phyloP scores from a whole-genome alignment of 805 yeast genomes.

The Grigorovia jiainica region DNA sequence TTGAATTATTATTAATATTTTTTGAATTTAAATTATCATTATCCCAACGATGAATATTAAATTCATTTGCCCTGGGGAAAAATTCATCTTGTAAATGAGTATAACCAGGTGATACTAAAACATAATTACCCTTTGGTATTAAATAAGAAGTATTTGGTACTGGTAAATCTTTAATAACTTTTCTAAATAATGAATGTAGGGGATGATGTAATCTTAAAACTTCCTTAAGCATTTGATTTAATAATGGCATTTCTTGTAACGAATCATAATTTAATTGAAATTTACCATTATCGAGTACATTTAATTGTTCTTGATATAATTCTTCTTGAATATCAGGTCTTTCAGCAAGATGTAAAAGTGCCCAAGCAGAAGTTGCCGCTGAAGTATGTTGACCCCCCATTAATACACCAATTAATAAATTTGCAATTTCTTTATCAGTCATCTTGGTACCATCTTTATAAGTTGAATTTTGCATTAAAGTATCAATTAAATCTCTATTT shows the following conservation, averaged over 20 bases:
- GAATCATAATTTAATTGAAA: conserved; percentile 70
- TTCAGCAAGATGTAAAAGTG: conserved; percentile 80
- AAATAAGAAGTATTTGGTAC: conserved; percentile 73
- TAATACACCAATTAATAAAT: conserved; percentile 84
- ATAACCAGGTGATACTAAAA: conserved; percentile 89
- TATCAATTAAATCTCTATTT: conserved; percentile 82
- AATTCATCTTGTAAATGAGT: conserved; percentile 66
- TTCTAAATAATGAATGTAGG: conserved; percentile 89
- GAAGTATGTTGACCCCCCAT: conserved; percentile 99
- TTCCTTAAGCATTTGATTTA: conserved; percentile 81
- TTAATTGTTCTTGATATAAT: conserved; percentile 62
- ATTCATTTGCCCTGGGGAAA: conserved; percentile 67
- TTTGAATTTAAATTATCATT: conserved; percentile 16
- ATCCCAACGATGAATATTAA: conserved; percentile 87
- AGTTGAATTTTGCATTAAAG: conserved; percentile 69
- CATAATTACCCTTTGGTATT: conserved; percentile 84
- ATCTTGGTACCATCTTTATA: conserved; percentile 90
- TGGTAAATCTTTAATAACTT: conserved; percentile 66
- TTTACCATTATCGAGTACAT: conserved; percentile 46
- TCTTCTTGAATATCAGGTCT: conserved; percentile 78
- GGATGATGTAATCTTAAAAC: conserved; percentile 95
- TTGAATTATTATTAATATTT: background rate
- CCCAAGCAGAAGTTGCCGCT: conserved; percentile 94
- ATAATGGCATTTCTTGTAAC: conserved; percentile 60
- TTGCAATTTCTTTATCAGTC: conserved; percentile 94